phyloP scores from a whole-genome alignment of 768 basidiomycete genomes.

The Trametes sanguinea region DNA sequence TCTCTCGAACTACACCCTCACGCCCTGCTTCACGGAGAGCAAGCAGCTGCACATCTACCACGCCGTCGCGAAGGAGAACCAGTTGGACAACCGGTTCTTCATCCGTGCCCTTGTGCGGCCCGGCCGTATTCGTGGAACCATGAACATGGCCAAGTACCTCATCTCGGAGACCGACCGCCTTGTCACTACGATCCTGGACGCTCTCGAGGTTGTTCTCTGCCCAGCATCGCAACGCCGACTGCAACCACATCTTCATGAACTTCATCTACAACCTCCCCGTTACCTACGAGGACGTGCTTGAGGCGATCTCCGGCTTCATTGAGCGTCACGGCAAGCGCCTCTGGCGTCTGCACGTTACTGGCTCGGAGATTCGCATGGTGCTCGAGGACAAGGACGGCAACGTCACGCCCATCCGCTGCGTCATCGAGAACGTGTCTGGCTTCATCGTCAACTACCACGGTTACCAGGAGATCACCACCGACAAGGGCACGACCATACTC shows the following conservation, averaged over 20 bases:
- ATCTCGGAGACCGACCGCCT: constrained; percentile 98
- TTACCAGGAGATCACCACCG: constrained; percentile 97
- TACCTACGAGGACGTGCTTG: constrained; percentile 93
- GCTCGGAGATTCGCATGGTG: constrained; percentile 93
- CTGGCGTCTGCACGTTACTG: constrained; percentile 97
- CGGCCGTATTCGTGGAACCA: constrained; percentile 86
- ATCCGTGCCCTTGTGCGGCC: constrained; percentile 95
- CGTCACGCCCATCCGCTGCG: constrained; percentile 92
- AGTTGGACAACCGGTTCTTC: constrained; percentile 98
- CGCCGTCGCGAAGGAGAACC: constrained; percentile 92
- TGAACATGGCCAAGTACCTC: constrained; percentile 97
- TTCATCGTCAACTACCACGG: constrained; percentile 98
- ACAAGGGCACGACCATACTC: constrained; percentile 91
- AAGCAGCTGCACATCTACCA: constrained; percentile 99
- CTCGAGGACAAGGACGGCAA: constrained; percentile 96
- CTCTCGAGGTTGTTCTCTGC: constrained; percentile 93
- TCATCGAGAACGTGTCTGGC: constrained; percentile 98
- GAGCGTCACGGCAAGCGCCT: constrained; percentile 97
- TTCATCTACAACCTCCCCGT: constrained; percentile 97
- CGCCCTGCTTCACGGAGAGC: constrained; percentile 94
- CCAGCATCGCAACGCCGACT: constrained; percentile 88
- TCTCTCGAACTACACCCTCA: constrained; percentile 94
- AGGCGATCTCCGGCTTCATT: constrained; percentile 98
- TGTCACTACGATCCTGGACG: constrained; percentile 90
- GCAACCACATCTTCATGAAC: constrained; percentile 99